Conservation (phyloP, 1,139 yeast species). For the Geotrichum australiense region DNA sequence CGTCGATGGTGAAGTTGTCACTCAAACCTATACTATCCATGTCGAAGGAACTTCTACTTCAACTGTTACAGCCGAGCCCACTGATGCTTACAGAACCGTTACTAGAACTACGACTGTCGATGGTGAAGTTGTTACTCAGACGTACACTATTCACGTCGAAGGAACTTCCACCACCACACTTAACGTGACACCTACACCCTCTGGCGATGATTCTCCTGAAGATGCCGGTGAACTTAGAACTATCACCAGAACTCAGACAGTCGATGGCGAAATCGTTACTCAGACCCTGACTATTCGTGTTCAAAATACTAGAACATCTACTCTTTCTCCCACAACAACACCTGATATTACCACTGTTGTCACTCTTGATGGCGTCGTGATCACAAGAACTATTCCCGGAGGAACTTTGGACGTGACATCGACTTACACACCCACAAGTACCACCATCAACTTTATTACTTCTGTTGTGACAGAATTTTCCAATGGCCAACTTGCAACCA, state of each 20-base stretch:
- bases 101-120: slow-evolving; percentile 9
- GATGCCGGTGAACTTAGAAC: slow-evolving; percentile 1
- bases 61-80: not conserved
- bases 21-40: slow-evolving; percentile 9
- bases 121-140: slow-evolving; percentile 9
- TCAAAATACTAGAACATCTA: not conserved
- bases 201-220: slow-evolving; percentile 5
- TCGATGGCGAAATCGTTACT: slow-evolving; percentile 10
- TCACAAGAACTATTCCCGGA: slow-evolving; percentile 9
- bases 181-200: slow-evolving; percentile 5
- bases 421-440: slow-evolving; percentile 14
- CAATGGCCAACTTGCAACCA: slow-evolving; percentile 7
- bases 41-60: not conserved
- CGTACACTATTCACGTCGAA: slow-evolving; percentile 6
- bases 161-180: not conserved
- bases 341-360: slow-evolving; percentile 12
- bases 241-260: slow-evolving; percentile 3
- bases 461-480: slow-evolving; percentile 7
- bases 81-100: slow-evolving; percentile 1
- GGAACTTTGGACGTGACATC: not conserved
- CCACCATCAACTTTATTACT: slow-evolving; percentile 8
- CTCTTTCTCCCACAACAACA: slow-evolving; percentile 15
- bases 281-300: slow-evolving; percentile 8
- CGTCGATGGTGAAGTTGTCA: slow-evolving; percentile 8
- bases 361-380: slow-evolving; percentile 11